These are phyloP conservation scores for Limonium bicolor DNA, from an alignment of 148 eudicot genomes.

Conservation along the genomic window DNA sequence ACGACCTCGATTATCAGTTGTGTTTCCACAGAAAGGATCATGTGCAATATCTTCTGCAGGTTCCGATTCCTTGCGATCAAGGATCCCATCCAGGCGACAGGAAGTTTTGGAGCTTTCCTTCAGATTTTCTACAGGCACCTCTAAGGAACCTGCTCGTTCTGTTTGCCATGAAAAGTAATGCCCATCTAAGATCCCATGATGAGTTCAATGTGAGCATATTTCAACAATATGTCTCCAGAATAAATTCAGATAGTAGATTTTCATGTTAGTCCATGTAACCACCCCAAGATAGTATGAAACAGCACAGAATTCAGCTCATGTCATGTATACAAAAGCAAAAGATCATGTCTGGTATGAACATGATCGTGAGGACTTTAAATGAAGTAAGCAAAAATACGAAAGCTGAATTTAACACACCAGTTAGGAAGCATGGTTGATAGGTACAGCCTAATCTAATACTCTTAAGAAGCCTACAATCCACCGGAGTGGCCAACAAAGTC, in stretches of 20 bases:
- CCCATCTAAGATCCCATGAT: neutral
- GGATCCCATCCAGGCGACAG: conserved; percentile 27
- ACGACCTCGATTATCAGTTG: conserved; percentile 24
- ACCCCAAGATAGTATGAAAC: neutral
- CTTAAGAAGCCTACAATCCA: no score
- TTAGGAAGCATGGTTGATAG: no score
- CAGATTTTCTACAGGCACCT: conserved; percentile 26
- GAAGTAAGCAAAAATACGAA: no score
- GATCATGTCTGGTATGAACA: no score
- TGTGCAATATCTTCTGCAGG: conserved; percentile 17
- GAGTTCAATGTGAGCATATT: neutral
- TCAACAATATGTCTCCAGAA: neutral
- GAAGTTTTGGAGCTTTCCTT: conserved; percentile 31
- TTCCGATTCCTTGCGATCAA: conserved; percentile 17
- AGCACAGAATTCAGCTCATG: neutral
- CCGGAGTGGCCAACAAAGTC: no score
- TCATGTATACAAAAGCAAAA: no score
- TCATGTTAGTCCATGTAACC: no score
- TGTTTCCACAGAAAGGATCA: conserved; percentile 22
- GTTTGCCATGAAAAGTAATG: conserved; percentile 7
- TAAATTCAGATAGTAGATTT: neutral
- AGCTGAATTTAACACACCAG: no score
- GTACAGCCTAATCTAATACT: no score
- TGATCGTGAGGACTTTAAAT: no score
- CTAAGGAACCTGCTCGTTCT: conserved; percentile 34